Conservation (phyloP, 2,329 filamentous ascomycete species). For the Talaromyces sp. region DNA sequence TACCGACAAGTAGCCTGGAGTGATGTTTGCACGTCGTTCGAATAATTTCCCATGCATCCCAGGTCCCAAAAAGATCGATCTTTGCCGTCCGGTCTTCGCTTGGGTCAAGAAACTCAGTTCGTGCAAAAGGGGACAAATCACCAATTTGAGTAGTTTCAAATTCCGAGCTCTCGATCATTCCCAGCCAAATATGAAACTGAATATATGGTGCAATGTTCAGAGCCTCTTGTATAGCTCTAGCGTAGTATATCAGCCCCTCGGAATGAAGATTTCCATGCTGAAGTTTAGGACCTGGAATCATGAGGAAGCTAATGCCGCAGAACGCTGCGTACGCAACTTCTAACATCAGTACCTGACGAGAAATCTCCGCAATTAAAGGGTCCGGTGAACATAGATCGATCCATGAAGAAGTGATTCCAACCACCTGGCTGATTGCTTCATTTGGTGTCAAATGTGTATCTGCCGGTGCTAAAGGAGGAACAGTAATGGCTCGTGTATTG, state of each 20-base stretch:
- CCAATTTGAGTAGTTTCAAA: constrained; percentile 48
- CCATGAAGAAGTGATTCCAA: constrained; percentile 84
- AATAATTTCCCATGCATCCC: constrained; percentile 93
- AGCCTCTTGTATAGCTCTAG: constrained; percentile 76
- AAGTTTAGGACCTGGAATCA: constrained; percentile 73
- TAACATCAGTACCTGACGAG: constrained; percentile 81
- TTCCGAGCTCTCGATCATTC: constrained; percentile 73
- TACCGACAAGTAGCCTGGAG: constrained; percentile 77
- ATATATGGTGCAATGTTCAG: constrained; percentile 71
- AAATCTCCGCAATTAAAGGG: constrained; percentile 78
- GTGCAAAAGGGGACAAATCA: constrained; percentile 43
- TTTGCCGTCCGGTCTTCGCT: constrained; percentile 42
- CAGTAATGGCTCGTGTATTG: constrained; percentile 39
- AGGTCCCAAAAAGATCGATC: constrained; percentile 71
- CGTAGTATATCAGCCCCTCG: constrained; percentile 66
- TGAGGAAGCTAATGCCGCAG: constrained; percentile 79
- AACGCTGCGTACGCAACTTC: constrained; percentile 95
- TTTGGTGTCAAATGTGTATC: constrained; percentile 68
- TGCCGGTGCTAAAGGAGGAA: constrained; percentile 41
- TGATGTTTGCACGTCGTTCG: constrained; percentile 83
- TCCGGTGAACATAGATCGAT: constrained; percentile 83
- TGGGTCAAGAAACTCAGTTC: constrained; percentile 37
- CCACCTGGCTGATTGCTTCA: constrained; percentile 75
- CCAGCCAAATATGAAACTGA: constrained; percentile 75
- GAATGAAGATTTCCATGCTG: constrained; percentile 53